Conservation (phyloP, 345 rosid genomes). For the Mangifera indica region DNA sequence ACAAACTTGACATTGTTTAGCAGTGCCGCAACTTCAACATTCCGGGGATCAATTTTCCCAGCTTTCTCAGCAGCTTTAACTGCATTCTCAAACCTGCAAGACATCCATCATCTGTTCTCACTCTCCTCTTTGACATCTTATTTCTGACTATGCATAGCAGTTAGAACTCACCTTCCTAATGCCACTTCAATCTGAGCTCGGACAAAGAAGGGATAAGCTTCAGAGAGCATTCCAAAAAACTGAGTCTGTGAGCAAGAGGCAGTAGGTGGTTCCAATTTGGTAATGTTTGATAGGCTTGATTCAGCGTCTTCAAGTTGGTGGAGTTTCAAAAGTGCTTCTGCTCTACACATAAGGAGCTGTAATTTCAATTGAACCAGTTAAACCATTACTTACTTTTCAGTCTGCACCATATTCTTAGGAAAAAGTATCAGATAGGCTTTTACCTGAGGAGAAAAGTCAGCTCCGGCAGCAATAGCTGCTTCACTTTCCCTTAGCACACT, state of each 20-base stretch:
- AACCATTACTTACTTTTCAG: slow-evolving; percentile 18
- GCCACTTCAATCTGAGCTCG: slow-evolving; percentile 89
- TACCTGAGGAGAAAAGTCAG: slow-evolving; percentile 87
- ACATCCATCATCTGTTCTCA: slow-evolving; percentile 40
- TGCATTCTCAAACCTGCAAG: slow-evolving; percentile 97
- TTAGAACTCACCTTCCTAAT: slow-evolving; percentile 78
- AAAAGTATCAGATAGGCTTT: slow-evolving; percentile 1
- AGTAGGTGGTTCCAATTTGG: slow-evolving; percentile 44
- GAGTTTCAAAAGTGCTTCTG: slow-evolving; percentile 87
- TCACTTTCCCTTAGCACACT: slow-evolving; percentile 58
- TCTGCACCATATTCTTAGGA: background rate
- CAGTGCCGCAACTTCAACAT: slow-evolving; percentile 57
- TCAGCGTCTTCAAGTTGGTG: slow-evolving; percentile 79
- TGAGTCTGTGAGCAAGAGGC: slow-evolving; percentile 42
- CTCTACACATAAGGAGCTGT: slow-evolving; percentile 97
- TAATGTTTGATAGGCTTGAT: slow-evolving; percentile 39
- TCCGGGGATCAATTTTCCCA: slow-evolving; percentile 62
- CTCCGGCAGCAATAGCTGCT: slow-evolving; percentile 79
- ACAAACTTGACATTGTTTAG: slow-evolving; percentile 65
- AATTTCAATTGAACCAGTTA: slow-evolving; percentile 46
- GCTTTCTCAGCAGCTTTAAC: slow-evolving; percentile 78
- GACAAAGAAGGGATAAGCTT: slow-evolving; percentile 70
- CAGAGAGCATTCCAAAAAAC: slow-evolving; percentile 77
- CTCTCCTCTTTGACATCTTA: slow-evolving; percentile 18
- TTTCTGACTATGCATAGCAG: slow-evolving; percentile 12